Evolutionary conservation across 129 eudicot genomes (phyloP), one percentile per base, ranked within the genome.

Genomic region (Flaveria sonorensis): DNA sequence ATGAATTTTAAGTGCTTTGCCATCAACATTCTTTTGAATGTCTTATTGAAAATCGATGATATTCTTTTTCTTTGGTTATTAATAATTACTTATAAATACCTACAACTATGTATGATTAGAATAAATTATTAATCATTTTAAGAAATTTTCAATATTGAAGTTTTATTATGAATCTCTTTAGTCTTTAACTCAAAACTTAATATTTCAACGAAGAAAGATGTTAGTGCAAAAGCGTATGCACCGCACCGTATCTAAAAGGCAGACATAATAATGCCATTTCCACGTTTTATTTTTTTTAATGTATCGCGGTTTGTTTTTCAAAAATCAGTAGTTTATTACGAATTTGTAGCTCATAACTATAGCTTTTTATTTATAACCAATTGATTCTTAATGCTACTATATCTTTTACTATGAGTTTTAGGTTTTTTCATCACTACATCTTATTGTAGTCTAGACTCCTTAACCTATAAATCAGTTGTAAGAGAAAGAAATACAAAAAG

Each of bases 221-320:
- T 7, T 4, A 61, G 68, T 62, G 30, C 6, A 61, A 12, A 61
- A 23, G 42, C 68, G 19, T 59, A 61, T 61, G 68, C 68, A 28
- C 68, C 43, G 42, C 68, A 61, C 42, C 10, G 42, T 12, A 61
- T 13, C 68, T 26, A 26, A 26, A 61, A 61, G 68, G 68, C 68
- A 61, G 68, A 61, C 68, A 61, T 61, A 61, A 61, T 61, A 24
- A 61, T 61, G 40, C 18, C 67, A 24, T 61, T 61, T 61, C 28
- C 67, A 23, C 23, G 40, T 24, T 28, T 24, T 23, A 8, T 23
- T 24, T 60, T 8, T 60, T 60, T 23, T 61, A 24, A 61, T 61
- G 6, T 61, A 24, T 61, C 5, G 39, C 3, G 6, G n/a, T 60
- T 60, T 20, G 4, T 57, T 24, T 60, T 57, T 20, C 0, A 20